Conservation (phyloP, 495 filamentous ascomycete genomes). For the Chlorociboria aeruginascens region DNA sequence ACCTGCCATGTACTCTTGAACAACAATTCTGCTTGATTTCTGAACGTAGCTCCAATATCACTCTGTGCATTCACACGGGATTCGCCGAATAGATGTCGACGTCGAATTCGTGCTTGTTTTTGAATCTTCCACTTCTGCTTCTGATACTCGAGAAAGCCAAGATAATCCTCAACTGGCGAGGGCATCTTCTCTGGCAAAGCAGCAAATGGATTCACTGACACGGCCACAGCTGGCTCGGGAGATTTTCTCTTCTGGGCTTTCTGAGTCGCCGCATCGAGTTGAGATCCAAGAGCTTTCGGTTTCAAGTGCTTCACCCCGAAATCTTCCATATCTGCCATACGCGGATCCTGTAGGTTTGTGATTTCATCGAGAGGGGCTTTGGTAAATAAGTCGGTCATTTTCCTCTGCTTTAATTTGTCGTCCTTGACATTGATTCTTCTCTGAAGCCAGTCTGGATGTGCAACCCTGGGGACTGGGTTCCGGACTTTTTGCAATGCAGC, state of each 20-base stretch:
- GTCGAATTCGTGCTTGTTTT: slow-evolving; percentile 75
- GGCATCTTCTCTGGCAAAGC: slow-evolving; percentile 80
- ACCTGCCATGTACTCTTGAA: slow-evolving; percentile 93
- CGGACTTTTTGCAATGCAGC: slow-evolving; percentile 88
- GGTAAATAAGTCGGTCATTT: slow-evolving; percentile 89
- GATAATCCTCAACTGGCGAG: slow-evolving; percentile 73
- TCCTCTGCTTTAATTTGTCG: slow-evolving; percentile 95
- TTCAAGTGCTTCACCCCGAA: slow-evolving; percentile 54
- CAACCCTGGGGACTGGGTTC: slow-evolving; percentile 86
- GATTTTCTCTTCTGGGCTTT: slow-evolving; percentile 75
- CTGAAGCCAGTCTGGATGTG: slow-evolving; percentile 95
- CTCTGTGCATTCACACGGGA: slow-evolving; percentile 52
- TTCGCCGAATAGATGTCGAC: slow-evolving; percentile 89
- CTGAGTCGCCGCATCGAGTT: slow-evolving; percentile 29
- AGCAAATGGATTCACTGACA: slow-evolving; percentile 67
- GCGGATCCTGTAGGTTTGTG: slow-evolving; percentile 49
- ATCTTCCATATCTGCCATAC: slow-evolving; percentile 71
- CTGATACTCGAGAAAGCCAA: slow-evolving; percentile 84
- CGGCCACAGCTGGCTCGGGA: slow-evolving; percentile 42
- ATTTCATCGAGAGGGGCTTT: slow-evolving; percentile 66
- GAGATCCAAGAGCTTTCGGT: slow-evolving; percentile 53
- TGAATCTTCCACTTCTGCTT: slow-evolving; percentile 99
- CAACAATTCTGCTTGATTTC: slow-evolving; percentile 77
- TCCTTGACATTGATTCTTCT: slow-evolving; percentile 88
- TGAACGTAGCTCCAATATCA: slow-evolving; percentile 76